A percentile compares a stretch with the other conserved stretches of the same genome.
phyloP scores from a whole-genome alignment of 202 grass and related monocot species.

The Digitaria exilis region DNA sequence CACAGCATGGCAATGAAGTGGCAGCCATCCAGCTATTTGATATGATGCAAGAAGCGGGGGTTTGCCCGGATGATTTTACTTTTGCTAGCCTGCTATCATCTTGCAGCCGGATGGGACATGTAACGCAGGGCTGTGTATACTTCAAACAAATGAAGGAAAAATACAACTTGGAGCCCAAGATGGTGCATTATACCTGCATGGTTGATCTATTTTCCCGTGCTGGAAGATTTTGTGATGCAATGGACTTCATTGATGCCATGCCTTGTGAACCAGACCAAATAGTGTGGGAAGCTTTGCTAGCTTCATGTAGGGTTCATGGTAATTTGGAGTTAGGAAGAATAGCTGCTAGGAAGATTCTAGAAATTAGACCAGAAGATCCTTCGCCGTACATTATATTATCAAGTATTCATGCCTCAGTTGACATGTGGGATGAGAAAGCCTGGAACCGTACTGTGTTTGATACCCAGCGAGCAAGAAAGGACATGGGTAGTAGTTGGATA shows the following conservation, averaged over 20 bases:
- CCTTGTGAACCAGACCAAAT: constrained; percentile 60
- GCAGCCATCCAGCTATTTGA: constrained; percentile 65
- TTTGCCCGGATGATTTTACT: constrained; percentile 69
- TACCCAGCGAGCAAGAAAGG: constrained; percentile 47
- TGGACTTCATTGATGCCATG: constrained; percentile 71
- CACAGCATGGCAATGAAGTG: constrained; percentile 62
- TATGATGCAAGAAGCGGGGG: constrained; percentile 59
- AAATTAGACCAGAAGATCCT: constrained; percentile 66
- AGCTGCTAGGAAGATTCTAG: constrained; percentile 65
- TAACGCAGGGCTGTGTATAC: constrained; percentile 63
- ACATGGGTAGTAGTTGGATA: constrained; percentile 58
- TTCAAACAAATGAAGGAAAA: constrained; percentile 60
- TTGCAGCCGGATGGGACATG: constrained; percentile 68
- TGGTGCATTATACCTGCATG: constrained; percentile 77
- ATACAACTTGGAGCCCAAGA: constrained; percentile 59
- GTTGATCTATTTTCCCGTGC: constrained; percentile 70
- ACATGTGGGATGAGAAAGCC: constrained; percentile 69
- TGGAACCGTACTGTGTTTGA: constrained; percentile 44
- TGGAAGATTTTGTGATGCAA: constrained; percentile 65
- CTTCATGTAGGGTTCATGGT: constrained; percentile 64
- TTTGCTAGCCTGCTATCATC: constrained; percentile 67
- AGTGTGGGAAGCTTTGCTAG: constrained; percentile 70
- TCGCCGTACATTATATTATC: constrained; percentile 70
- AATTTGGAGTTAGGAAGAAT: constrained; percentile 57
- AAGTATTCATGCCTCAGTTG: constrained; percentile 66